A percentile compares a stretch with the other conserved stretches of the same genome.
These are phyloP conservation scores for Chrysoporthe deuterocubensis DNA, from an alignment of 2,329 filamentous ascomycete species.

Conservation along the genomic window DNA sequence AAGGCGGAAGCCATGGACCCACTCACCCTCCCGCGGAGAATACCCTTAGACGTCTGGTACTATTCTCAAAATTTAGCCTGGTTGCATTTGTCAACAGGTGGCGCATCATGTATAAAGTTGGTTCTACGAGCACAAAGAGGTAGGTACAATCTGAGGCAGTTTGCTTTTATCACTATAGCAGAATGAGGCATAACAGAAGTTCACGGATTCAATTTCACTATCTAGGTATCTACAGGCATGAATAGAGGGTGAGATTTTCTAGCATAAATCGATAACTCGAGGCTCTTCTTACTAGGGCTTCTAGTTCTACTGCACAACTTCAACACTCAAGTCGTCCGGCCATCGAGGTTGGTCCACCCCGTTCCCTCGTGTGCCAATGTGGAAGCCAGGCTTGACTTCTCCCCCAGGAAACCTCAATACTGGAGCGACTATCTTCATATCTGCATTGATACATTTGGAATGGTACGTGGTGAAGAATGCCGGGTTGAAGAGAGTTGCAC, in stretches of 20 bases:
- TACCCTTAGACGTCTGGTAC: too few species aligned
- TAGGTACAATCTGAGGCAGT: not conserved
- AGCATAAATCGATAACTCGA: not conserved
- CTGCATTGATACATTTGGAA: not conserved
- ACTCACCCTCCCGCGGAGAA: too few species aligned
- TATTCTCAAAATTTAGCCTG: too few species aligned
- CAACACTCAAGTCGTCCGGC: constrained; percentile 20
- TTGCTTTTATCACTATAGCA: not conserved
- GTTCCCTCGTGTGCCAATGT: constrained; percentile 22
- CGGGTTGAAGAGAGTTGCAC: constrained; percentile 50
- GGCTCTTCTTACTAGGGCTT: not conserved
- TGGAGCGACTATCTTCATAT: constrained; percentile 18
- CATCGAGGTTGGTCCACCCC: constrained; percentile 22
- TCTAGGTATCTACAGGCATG: not conserved
- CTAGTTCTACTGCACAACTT: constrained; percentile 4
- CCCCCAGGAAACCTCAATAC: constrained; percentile 21
- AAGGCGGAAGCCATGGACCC: too few species aligned
- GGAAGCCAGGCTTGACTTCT: constrained; percentile 22
- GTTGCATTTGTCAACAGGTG: not conserved
- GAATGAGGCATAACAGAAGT: not conserved
- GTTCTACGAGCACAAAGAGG: too few species aligned
- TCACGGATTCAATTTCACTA: not conserved
- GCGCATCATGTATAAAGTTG: not conserved
- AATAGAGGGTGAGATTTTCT: not conserved
- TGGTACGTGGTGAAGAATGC: constrained; percentile 47